Conservation (phyloP, 2,329 filamentous ascomycete species). For the Diaporthe sp. region DNA sequence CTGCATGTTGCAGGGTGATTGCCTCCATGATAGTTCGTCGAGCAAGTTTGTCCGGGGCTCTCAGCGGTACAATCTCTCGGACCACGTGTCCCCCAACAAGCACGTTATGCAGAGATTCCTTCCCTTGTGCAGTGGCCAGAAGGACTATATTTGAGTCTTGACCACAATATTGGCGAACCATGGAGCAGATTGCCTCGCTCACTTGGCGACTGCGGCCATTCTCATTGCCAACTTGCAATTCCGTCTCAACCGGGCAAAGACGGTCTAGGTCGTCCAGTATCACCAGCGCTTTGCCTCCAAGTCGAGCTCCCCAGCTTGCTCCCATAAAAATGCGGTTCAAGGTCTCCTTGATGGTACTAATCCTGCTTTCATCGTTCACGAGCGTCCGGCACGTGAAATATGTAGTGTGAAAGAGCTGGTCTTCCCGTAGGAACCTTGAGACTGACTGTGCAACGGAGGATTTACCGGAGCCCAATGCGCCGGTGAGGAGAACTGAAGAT, state of each 20-base stretch:
- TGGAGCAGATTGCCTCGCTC: slow-evolving; percentile 87
- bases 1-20: slow-evolving; percentile 72
- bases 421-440: slow-evolving; percentile 78
- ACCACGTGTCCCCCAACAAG: slow-evolving; percentile 93
- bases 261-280: slow-evolving; percentile 95
- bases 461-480: slow-evolving; percentile 92
- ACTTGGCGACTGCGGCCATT: slow-evolving; percentile 94
- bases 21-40: slow-evolving; percentile 87
- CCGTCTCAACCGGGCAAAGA: slow-evolving; percentile 92
- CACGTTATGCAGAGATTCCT: slow-evolving; percentile 91
- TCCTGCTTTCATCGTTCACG: slow-evolving; percentile 90
- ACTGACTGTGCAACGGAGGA: slow-evolving; percentile 83
- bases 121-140: slow-evolving; percentile 91
- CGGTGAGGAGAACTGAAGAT: slow-evolving; percentile 91
- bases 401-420: slow-evolving; percentile 83
- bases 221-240: slow-evolving; percentile 92
- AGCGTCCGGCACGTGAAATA: slow-evolving; percentile 91
- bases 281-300: slow-evolving; percentile 87
- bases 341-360: slow-evolving; percentile 92
- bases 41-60: slow-evolving; percentile 93
- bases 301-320: slow-evolving; percentile 90
- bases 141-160: slow-evolving; percentile 86
- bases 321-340: slow-evolving; percentile 87
- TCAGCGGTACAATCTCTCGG: slow-evolving; percentile 89
- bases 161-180: slow-evolving; percentile 87